Conservation (phyloP, 169 alveolate genomes). For the Plasmodium blacklocki region DNA sequence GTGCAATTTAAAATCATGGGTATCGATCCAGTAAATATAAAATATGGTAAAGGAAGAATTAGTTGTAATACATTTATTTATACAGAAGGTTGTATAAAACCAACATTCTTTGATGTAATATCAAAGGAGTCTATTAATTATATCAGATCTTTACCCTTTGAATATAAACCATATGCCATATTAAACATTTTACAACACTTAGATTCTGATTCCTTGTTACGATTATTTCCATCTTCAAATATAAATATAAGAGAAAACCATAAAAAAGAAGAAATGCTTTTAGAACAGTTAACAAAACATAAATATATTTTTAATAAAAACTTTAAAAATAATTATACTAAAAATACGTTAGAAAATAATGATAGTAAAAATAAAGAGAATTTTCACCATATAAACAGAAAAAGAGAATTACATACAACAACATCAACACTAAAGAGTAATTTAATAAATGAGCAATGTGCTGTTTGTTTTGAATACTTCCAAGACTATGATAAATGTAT, state of each 20-base stretch:
- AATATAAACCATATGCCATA: conserved; percentile 80
- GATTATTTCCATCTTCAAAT: conserved; percentile 80
- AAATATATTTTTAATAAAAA: conserved; percentile 36
- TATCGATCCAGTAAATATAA: conserved; percentile 78
- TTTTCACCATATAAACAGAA: background rate
- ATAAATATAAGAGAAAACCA: conserved; percentile 27
- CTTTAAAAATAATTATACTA: conserved; percentile 34
- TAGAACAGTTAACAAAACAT: conserved; percentile 29
- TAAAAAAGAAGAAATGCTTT: conserved; percentile 6
- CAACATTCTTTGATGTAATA: conserved; percentile 79
- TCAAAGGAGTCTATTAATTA: conserved; percentile 77
- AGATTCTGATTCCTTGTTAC: conserved; percentile 78
- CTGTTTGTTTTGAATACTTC: conserved; percentile 78
- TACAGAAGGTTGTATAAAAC: conserved; percentile 78
- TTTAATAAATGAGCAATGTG: conserved; percentile 78
- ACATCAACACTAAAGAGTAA: conserved; percentile 1
- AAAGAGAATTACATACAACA: background rate
- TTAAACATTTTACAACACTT: conserved; percentile 79
- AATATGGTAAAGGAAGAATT: conserved; percentile 77
- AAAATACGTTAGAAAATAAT: conserved; percentile 36
- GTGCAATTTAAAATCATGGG: conserved; percentile 83
- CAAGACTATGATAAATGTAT: conserved; percentile 76
- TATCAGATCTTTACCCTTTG: conserved; percentile 78
- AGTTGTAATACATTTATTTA: conserved; percentile 79
- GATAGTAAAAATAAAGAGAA: conserved; percentile 6